A percentile compares a stretch with the other conserved stretches of the same genome.
Evolutionary conservation across 805 yeast species (phyloP).

Genomic region (Candida corydali): DNA sequence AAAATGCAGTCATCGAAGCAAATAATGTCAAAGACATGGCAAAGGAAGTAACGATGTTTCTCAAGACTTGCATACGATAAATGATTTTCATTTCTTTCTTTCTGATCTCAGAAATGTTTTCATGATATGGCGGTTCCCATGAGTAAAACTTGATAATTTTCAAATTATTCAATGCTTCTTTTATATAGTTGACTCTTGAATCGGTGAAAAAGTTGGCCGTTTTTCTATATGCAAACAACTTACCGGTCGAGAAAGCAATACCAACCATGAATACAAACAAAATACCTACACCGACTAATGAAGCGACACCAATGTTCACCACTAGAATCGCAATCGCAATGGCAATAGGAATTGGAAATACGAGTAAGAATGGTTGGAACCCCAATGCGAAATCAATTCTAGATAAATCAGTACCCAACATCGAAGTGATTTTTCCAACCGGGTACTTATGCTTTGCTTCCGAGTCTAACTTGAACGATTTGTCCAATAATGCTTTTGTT

Average conservation of each 20-base stretch:
- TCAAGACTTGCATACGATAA: conserved; percentile 57
- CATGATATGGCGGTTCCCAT: conserved; percentile 81
- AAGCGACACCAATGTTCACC: conserved; percentile 66
- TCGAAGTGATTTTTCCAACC: conserved; percentile 66
- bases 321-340: conserved; percentile 63
- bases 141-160: conserved; percentile 83
- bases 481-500: conserved; percentile 65
- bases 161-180: conserved; percentile 75
- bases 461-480: conserved; percentile 59
- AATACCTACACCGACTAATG: conserved; percentile 65
- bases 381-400: conserved; percentile 76
- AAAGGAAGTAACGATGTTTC: conserved; percentile 59
- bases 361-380: conserved; percentile 59
- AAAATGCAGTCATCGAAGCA: conserved; percentile 58
- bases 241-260: conserved; percentile 46
- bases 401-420: conserved; percentile 78
- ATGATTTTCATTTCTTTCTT: conserved; percentile 57
- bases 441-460: conserved; percentile 58
- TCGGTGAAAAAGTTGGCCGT: conserved; percentile 68
- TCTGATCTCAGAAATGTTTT: conserved; percentile 53
- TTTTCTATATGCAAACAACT: conserved; percentile 52
- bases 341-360: conserved; percentile 61
- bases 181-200: conserved; percentile 66
- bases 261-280: conserved; percentile 47
- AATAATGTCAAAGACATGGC: conserved; percentile 66